Evolutionary conservation across 441 rosid species (phyloP).

Genomic region (Eugenia klotzschiana): DNA sequence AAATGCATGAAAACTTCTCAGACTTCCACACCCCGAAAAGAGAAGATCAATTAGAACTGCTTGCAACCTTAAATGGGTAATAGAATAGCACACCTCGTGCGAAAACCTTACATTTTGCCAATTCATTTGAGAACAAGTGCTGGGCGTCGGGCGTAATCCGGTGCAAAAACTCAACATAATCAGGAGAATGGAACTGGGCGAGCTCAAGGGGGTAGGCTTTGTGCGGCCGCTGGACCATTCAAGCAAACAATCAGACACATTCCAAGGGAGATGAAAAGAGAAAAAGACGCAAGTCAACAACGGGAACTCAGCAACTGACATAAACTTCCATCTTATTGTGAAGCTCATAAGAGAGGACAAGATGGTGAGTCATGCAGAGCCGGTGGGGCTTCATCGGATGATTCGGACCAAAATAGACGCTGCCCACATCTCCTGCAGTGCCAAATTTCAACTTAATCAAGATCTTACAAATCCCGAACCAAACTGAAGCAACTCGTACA

Average conservation of each 20-base stretch:
- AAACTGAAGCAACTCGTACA: neutral
- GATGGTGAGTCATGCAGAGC: constrained; percentile 96
- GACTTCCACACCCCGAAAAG: neutral
- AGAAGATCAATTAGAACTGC: neutral
- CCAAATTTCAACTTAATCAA: neutral
- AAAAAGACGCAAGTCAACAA: neutral
- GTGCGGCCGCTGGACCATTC: constrained; percentile 72
- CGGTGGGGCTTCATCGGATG: constrained; percentile 98
- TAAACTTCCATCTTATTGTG: constrained; percentile 92
- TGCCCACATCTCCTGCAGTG: constrained; percentile 84
- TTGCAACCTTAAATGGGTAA: neutral
- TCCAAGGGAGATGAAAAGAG: neutral
- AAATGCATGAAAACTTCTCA: neutral
- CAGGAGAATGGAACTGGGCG: constrained; percentile 91
- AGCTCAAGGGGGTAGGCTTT: constrained; percentile 95
- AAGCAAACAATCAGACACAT: neutral
- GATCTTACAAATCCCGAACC: neutral
- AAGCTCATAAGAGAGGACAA: constrained; percentile 82
- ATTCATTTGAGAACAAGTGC: constrained; percentile 41
- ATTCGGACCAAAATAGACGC: constrained; percentile 89
- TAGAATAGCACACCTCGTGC: neutral
- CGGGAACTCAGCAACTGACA: constrained; percentile 24
- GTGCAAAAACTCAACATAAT: constrained; percentile 83
- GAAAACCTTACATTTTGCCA: constrained; percentile 47
- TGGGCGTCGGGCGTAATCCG: constrained; percentile 71